These are phyloP conservation scores for Cydonia oblonga DNA, from an alignment of 331 rosid genomes.

Conservation along the genomic window DNA sequence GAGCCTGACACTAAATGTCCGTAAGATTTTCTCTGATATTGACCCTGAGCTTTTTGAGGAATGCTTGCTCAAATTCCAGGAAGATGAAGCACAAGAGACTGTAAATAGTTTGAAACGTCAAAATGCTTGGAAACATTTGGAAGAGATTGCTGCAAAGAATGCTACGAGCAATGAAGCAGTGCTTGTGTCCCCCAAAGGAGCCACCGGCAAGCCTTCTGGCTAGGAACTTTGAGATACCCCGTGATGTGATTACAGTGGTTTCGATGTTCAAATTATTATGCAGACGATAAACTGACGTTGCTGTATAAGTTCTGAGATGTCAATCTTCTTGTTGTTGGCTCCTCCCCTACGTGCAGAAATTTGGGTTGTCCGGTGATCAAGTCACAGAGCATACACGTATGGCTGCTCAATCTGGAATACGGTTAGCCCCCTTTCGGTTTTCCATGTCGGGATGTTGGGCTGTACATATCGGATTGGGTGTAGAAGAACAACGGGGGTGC, in stretches of 20 bases:
- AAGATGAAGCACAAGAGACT: constrained; percentile 54
- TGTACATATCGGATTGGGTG: constrained; percentile 61
- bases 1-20: constrained; percentile 73
- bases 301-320: constrained; percentile 6
- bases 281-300: constrained; percentile 13
- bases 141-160: constrained; percentile 75
- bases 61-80: constrained; percentile 61
- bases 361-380: constrained; percentile 15
- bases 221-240: constrained; percentile 22
- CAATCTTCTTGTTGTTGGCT: constrained; percentile 11
- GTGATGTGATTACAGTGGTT: constrained; percentile 16
- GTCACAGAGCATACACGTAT: constrained; percentile 6
- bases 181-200: constrained; percentile 54
- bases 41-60: constrained; percentile 75
- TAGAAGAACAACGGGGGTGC: constrained; percentile 27
- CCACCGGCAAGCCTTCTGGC: constrained; percentile 34
- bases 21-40: constrained; percentile 64
- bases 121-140: constrained; percentile 71
- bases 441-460: not conserved
- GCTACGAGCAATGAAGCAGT: constrained; percentile 59
- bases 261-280: constrained; percentile 15
- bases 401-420: constrained; percentile 19
- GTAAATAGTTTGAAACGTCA: constrained; percentile 43
- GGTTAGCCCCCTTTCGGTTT: constrained; percentile 22
- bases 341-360: not conserved